A percentile compares a stretch with the other conserved stretches of the same genome.
Evolutionary conservation across 1,284 basidiomycete species (phyloP).

Genomic region (Gomphus bonarii): DNA sequence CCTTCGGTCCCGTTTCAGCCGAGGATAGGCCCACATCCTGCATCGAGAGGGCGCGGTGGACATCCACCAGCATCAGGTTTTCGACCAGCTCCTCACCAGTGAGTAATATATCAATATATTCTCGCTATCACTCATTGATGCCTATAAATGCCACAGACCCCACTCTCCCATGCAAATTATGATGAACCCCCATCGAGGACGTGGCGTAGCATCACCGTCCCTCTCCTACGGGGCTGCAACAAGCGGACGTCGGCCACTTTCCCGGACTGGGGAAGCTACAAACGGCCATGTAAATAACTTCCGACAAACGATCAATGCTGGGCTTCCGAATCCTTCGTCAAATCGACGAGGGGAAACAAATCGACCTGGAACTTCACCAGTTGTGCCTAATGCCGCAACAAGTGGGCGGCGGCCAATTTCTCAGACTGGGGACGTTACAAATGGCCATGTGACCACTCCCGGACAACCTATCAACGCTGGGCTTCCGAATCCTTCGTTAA

Average conservation of each 20-base stretch:
- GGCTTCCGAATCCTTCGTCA: conserved; percentile 27
- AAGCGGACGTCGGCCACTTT: background rate
- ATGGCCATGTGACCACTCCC: background rate
- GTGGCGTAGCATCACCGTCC: background rate
- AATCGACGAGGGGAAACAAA: background rate
- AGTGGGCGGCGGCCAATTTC: background rate
- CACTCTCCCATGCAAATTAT: conserved; percentile 37
- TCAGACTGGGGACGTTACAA: background rate
- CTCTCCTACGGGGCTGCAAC: background rate
- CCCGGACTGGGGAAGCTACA: background rate
- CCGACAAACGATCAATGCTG: background rate
- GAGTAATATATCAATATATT: conserved; percentile 28
- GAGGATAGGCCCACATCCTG: conserved; percentile 55
- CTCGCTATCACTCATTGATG: background rate
- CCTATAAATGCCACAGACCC: background rate
- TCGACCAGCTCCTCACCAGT: conserved; percentile 33
- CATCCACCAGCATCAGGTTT: conserved; percentile 49
- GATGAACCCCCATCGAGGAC: conserved; percentile 40
- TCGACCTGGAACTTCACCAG: background rate
- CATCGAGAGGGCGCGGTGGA: conserved; percentile 40
- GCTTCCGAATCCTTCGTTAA: conserved; percentile 26
- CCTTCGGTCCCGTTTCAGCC: conserved; percentile 33
- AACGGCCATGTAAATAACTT: background rate
- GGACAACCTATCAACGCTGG: background rate
- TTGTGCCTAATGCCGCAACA: conserved; percentile 11